Evolutionary conservation across 805 yeast genomes (phyloP), one percentile per base, ranked within the genome.

Genomic region (Wickerhamomyces pijperi): DNA sequence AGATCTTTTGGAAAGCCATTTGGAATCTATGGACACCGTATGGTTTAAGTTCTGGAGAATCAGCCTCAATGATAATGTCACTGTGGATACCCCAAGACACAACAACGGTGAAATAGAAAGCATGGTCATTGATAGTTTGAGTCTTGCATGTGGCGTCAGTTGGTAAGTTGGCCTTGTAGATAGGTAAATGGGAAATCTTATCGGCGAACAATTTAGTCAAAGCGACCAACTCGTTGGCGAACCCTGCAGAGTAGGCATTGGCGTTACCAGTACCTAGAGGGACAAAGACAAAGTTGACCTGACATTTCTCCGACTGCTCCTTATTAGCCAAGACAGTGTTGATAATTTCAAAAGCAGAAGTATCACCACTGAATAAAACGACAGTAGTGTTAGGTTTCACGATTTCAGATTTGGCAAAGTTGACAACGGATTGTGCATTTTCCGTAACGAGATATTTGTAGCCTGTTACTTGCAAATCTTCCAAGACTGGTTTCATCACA

Each of bases 261-360:
- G 94, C 87, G 55, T 88, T 88, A 0, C 95, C 97, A 1, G 94
- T 81, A 1, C 97, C 97, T 42, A 77, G 65, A 0, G 96, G 94
- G 14, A 88, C 55, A 1, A 59, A 51, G 2, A 54, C 40, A 5
- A 64, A 34, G 28, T 46, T 41, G 8, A 62, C 19, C n/a, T 37
- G 32, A 14, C 17, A 31, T 4, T 31, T 11, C 9, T 38, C 19
- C 14, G 23, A 21, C 5, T 18, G 5, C 39, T 28, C 9, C 14
- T 46, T 12, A 46, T 51, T 20, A 70, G 54, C 16, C 57, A 63
- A n/a, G 3, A 42, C 18, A 6, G 35, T 44, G 53, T 87, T 87
- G 40, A 85, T 48, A 37, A 88, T 74, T 55, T 88, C 97, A 37
- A 72, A 75, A 5, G 85, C 62, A 1, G 94, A 78, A 1, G 96